A percentile compares a stretch with the other conserved stretches of the same genome.
Conservation (phyloP, 495 filamentous ascomycete genomes). For the Cercophora scortea region DNA sequence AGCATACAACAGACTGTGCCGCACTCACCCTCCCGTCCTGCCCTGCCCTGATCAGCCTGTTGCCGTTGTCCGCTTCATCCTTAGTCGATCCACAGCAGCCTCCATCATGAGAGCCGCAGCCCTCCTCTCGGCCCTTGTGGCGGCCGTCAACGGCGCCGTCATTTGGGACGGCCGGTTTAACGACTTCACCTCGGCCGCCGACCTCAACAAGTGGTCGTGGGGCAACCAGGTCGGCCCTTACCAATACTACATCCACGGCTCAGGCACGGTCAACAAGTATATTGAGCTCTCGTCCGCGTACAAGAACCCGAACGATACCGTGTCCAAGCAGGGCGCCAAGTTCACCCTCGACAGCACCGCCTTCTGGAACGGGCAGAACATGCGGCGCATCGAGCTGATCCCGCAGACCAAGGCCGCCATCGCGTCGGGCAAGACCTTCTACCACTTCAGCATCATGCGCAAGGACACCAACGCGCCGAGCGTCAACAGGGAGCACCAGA, state of each 20-base stretch:
- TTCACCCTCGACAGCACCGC: slow-evolving; percentile 56
- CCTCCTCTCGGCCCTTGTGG: slow-evolving; percentile 6
- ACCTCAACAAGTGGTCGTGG: slow-evolving; percentile 57
- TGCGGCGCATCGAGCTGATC: slow-evolving; percentile 52
- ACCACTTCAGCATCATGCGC: slow-evolving; percentile 59
- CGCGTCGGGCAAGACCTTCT: slow-evolving; percentile 53
- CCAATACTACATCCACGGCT: slow-evolving; percentile 68
- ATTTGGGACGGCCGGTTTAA: slow-evolving; percentile 59
- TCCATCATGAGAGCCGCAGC: slow-evolving; percentile 18
- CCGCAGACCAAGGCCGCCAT: slow-evolving; percentile 58
- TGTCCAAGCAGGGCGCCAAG: slow-evolving; percentile 53
- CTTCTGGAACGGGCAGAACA: slow-evolving; percentile 48
- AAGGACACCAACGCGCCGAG: slow-evolving; percentile 49
- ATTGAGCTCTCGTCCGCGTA: slow-evolving; percentile 40
- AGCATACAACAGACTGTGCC: background rate
- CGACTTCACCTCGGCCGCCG: slow-evolving; percentile 38
- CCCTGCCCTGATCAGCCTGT: background rate
- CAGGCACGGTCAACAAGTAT: slow-evolving; percentile 44
- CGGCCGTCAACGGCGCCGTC: slow-evolving; percentile 27
- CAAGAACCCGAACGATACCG: slow-evolving; percentile 59
- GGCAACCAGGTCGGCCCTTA: slow-evolving; percentile 57
- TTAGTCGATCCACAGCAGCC: background rate
- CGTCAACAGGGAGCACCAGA: slow-evolving; percentile 57
- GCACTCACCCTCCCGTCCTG: background rate
- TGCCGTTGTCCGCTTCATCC: background rate